phyloP scores from a whole-genome alignment of 345 rosid species.

The Salix exigua region DNA sequence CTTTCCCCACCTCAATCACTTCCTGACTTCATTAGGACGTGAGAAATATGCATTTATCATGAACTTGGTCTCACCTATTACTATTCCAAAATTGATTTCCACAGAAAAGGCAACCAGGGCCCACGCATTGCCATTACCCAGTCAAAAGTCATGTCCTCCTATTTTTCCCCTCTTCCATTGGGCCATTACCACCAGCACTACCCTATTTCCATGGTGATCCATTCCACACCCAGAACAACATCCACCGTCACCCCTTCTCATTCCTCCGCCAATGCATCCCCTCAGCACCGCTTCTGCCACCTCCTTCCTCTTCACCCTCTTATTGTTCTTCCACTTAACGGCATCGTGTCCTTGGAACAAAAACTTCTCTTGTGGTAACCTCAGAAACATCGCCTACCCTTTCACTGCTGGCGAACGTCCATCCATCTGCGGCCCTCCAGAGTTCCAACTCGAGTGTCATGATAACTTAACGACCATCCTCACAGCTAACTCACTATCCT shows the following conservation, averaged over 20 bases:
- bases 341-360: not conserved
- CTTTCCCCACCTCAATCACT: no score
- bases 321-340: not conserved
- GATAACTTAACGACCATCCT: conserved; percentile 9
- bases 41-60: no score
- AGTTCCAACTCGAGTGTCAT: conserved; percentile 29
- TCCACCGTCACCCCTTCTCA: not conserved
- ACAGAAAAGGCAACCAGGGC: not conserved
- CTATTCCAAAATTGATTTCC: no score
- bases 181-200: not conserved
- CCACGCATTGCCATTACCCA: not conserved
- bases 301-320: not conserved
- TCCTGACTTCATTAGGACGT: no score
- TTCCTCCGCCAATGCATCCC: not conserved
- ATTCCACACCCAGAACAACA: not conserved
- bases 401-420: conserved; percentile 51
- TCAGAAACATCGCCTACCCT: conserved; percentile 35
- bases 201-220: not conserved
- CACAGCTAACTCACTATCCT: conserved; percentile 12
- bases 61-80: no score
- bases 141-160: not conserved
- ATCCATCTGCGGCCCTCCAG: conserved; percentile 39
- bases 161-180: not conserved
- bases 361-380: conserved; percentile 33
- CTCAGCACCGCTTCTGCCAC: not conserved